phyloP scores from a whole-genome alignment of 768 basidiomycete species.

The Lactarius evosmus region DNA sequence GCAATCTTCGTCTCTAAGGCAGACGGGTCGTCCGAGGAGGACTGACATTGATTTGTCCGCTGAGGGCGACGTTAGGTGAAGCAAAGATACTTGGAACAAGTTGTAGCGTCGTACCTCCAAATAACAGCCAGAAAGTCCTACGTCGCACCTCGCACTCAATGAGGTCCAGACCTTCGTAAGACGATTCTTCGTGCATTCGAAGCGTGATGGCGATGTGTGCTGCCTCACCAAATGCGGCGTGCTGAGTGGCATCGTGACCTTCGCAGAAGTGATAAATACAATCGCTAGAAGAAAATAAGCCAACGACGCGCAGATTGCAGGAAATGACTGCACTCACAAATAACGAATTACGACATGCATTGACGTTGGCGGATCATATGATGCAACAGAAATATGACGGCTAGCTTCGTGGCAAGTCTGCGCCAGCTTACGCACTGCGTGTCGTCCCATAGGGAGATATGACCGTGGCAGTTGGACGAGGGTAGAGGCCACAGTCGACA shows the following conservation, averaged over 20 bases:
- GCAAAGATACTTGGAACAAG: slow-evolving; percentile 16
- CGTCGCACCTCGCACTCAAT: slow-evolving; percentile 87
- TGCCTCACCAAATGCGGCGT: slow-evolving; percentile 85
- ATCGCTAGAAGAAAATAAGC: slow-evolving; percentile 47
- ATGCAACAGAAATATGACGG: slow-evolving; percentile 72
- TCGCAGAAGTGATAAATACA: slow-evolving; percentile 87
- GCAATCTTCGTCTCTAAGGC: slow-evolving; percentile 86
- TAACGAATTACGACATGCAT: slow-evolving; percentile 87
- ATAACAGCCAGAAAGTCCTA: slow-evolving; percentile 84
- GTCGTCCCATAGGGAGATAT: slow-evolving; percentile 83
- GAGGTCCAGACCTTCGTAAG: slow-evolving; percentile 78
- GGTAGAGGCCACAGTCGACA: slow-evolving; percentile 85
- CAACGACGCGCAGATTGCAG: slow-evolving; percentile 10
- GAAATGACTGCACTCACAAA: slow-evolving; percentile 54
- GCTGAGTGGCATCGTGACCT: slow-evolving; percentile 82
- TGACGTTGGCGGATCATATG: slow-evolving; percentile 80
- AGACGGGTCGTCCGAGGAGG: slow-evolving; percentile 78
- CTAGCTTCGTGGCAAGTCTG: slow-evolving; percentile 81
- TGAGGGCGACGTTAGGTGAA: slow-evolving; percentile 32
- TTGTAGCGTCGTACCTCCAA: slow-evolving; percentile 58
- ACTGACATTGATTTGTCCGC: slow-evolving; percentile 91
- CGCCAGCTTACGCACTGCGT: slow-evolving; percentile 80
- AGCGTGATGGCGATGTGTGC: slow-evolving; percentile 79
- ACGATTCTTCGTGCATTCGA: slow-evolving; percentile 82
- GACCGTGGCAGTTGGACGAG: slow-evolving; percentile 85